These are phyloP conservation scores for Colletotrichum sp. DNA, from an alignment of 2,329 filamentous ascomycete genomes.

Conservation along the genomic window DNA sequence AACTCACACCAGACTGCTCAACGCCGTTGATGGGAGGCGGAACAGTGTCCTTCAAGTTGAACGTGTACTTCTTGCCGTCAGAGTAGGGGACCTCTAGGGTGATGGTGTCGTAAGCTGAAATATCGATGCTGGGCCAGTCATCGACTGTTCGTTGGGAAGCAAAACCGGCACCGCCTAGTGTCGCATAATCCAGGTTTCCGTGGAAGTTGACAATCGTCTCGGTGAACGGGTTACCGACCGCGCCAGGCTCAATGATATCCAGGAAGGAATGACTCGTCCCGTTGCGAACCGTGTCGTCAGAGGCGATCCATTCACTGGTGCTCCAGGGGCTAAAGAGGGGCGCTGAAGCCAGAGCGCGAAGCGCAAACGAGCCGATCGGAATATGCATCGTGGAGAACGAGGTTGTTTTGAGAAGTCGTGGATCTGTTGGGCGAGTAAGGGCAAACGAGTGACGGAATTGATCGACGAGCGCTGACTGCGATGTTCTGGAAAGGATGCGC, in stretches of 20 bases:
- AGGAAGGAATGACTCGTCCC: constrained; percentile 66
- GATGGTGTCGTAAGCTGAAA: constrained; percentile 67
- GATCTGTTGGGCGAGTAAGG: not conserved
- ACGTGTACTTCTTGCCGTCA: constrained; percentile 73
- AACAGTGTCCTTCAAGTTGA: constrained; percentile 76
- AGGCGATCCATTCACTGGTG: constrained; percentile 66
- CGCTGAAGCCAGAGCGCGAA: not conserved
- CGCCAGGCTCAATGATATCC: constrained; percentile 30
- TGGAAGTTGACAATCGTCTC: constrained; percentile 60
- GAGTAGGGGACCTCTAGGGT: constrained; percentile 54
- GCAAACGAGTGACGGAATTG: not conserved
- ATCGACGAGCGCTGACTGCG: not conserved
- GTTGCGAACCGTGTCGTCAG: constrained; percentile 79
- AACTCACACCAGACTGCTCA: constrained; percentile 73
- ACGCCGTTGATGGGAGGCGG: constrained; percentile 64
- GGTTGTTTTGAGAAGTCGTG: not conserved
- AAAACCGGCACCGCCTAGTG: constrained; percentile 82
- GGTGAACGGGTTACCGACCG: constrained; percentile 19
- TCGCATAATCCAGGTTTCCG: constrained; percentile 73
- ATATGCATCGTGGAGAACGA: constrained; percentile 1
- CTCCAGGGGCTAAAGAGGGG: constrained; percentile 58
- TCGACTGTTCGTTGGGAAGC: constrained; percentile 76
- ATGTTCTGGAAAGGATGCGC: not conserved
- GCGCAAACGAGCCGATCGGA: not conserved
- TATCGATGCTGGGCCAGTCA: constrained; percentile 62